Evolutionary conservation across 495 filamentous ascomycete species (phyloP).

Genomic region (Daldinia loculata): DNA sequence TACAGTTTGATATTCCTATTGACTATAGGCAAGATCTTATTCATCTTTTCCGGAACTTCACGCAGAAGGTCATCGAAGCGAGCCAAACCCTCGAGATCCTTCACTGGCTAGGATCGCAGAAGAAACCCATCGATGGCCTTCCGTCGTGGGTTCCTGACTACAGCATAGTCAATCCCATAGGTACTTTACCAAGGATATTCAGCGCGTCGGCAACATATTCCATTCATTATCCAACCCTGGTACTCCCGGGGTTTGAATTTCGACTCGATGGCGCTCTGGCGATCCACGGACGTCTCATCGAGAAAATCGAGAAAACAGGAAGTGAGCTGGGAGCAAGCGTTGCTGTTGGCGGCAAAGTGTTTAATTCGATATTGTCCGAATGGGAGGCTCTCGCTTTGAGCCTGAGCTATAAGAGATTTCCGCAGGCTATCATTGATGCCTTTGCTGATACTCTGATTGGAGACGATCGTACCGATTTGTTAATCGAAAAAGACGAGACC

Average conservation of each 20-base stretch:
- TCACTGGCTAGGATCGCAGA: constrained; percentile 19
- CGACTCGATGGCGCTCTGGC: constrained; percentile 7
- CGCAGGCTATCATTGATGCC: constrained; percentile 13
- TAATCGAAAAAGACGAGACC: constrained; percentile 11
- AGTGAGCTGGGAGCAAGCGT: neutral
- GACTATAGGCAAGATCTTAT: constrained; percentile 2
- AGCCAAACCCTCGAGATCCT: constrained; percentile 19
- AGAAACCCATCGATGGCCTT: constrained; percentile 3
- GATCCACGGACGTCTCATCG: constrained; percentile 5
- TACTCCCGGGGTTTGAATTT: constrained; percentile 12
- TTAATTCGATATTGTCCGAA: neutral
- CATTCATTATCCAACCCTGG: constrained; percentile 17
- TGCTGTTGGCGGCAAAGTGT: neutral
- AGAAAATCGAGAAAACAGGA: constrained; percentile 11
- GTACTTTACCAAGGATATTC: constrained; percentile 25
- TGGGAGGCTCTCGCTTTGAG: constrained; percentile 17
- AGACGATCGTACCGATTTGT: constrained; percentile 13
- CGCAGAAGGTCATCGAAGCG: constrained; percentile 10
- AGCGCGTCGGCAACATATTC: constrained; percentile 18
- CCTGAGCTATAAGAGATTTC: constrained; percentile 16
- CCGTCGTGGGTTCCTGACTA: constrained; percentile 37
- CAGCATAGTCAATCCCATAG: constrained; percentile 12
- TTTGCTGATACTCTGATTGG: constrained; percentile 25
- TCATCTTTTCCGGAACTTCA: constrained; percentile 18
- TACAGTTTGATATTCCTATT: neutral